Evolutionary conservation across 1,139 yeast species (phyloP).

Genomic region (Hanseniaspora gamundiae): DNA sequence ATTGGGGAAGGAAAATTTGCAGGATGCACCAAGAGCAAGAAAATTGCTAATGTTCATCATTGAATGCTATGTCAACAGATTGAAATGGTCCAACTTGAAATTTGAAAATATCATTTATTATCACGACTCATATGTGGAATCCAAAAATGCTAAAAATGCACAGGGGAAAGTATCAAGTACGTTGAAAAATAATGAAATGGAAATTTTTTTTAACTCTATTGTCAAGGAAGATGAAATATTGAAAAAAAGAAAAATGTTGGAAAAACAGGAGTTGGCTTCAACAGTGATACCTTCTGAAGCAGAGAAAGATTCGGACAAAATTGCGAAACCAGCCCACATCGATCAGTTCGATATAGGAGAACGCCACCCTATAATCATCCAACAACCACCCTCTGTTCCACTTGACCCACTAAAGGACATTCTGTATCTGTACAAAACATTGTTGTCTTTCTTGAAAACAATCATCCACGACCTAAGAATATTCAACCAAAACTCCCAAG

Average conservation of each 20-base stretch:
- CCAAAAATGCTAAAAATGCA: slow-evolving; percentile 15
- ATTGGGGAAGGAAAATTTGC: slow-evolving; percentile 47
- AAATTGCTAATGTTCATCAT: slow-evolving; percentile 72
- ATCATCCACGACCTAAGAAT: slow-evolving; percentile 81
- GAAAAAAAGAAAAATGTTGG: slow-evolving; percentile 9
- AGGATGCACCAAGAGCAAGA: slow-evolving; percentile 60
- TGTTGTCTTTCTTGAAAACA: slow-evolving; percentile 83
- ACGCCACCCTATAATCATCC: slow-evolving; percentile 35
- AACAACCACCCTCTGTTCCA: slow-evolving; percentile 20
- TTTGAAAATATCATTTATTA: slow-evolving; percentile 54
- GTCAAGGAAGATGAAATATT: slow-evolving; percentile 3
- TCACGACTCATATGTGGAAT: slow-evolving; percentile 43
- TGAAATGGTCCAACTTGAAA: slow-evolving; percentile 61
- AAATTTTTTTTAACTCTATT: slow-evolving; percentile 11
- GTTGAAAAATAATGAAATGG: slow-evolving; percentile 18
- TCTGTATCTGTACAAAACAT: slow-evolving; percentile 71
- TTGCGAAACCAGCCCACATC: slow-evolving; percentile 18
- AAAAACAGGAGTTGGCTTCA: too few species aligned
- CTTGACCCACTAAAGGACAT: slow-evolving; percentile 76
- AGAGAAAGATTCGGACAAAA: slow-evolving; percentile 9
- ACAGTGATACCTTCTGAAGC: too few species aligned
- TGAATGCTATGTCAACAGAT: slow-evolving; percentile 78
- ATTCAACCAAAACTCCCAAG: slow-evolving; percentile 79
- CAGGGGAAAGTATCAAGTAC: slow-evolving; percentile 13
- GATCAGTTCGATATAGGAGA: slow-evolving; percentile 38